These are phyloP conservation scores for Cerrena zonata DNA, from an alignment of 1,284 basidiomycete genomes.

Conservation along the genomic window DNA sequence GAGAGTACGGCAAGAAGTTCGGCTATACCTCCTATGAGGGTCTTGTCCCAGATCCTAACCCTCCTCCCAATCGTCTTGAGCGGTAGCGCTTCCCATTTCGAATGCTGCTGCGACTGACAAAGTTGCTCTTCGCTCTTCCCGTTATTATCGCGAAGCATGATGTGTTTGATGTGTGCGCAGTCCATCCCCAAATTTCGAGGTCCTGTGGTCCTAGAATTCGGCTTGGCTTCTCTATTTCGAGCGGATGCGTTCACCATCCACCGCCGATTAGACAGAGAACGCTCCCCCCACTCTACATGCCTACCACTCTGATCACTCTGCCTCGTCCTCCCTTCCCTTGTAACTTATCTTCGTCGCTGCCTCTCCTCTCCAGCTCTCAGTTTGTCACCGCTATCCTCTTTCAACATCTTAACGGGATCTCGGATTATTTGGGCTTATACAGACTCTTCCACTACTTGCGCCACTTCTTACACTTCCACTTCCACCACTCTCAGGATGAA, in stretches of 20 bases:
- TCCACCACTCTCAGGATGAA: too few species aligned
- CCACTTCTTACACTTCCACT: too few species aligned
- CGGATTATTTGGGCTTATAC: too few species aligned
- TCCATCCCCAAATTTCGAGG: not conserved
- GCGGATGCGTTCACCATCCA: too few species aligned
- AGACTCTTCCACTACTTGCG: too few species aligned
- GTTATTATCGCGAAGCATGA: too few species aligned
- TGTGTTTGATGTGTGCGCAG: not conserved
- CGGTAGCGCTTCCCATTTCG: not conserved
- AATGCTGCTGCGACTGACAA: too few species aligned
- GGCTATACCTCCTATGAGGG: constrained; percentile 66
- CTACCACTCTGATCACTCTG: not conserved
- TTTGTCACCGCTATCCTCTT: too few species aligned
- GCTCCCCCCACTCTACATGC: not conserved
- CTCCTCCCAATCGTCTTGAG: not conserved
- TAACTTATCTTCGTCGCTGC: not conserved
- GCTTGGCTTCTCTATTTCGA: not conserved
- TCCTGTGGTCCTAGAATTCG: not conserved
- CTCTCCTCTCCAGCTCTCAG: not conserved
- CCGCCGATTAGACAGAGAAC: not conserved
- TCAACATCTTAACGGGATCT: too few species aligned
- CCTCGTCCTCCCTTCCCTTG: not conserved
- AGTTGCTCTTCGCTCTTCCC: too few species aligned
- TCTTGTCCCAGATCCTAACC: constrained; percentile 36
- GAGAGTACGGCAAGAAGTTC: constrained; percentile 66